phyloP scores from a whole-genome alignment of 2,329 filamentous ascomycete genomes.

The Diaporthe humulicola region DNA sequence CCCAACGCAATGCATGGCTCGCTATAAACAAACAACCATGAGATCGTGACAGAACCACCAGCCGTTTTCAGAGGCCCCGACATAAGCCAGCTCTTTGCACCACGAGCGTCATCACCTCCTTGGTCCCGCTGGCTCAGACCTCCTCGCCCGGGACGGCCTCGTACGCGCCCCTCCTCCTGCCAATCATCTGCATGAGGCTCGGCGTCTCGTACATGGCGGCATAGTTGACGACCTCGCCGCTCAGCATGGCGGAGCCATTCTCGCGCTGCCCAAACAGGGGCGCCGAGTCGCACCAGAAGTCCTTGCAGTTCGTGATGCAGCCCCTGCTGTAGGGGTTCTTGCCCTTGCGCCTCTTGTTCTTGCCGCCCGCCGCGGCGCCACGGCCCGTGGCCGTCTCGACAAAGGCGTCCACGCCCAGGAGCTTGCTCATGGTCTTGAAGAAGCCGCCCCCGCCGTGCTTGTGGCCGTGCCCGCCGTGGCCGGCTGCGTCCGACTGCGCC shows the following conservation, averaged over 20 bases:
- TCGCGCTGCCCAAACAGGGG: conserved; percentile 83
- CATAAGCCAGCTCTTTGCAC: too few species aligned
- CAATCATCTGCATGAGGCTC: conserved; percentile 70
- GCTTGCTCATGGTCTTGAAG: conserved; percentile 82
- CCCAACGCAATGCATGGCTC: conserved; percentile 36
- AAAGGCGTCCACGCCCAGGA: conserved; percentile 94
- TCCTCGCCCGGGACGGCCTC: conserved; percentile 73
- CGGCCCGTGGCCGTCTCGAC: conserved; percentile 91
- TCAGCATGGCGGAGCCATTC: conserved; percentile 81
- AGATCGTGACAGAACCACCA: conserved; percentile 3
- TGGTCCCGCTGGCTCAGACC: conserved; percentile 50
- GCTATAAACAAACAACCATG: conserved; percentile 34
- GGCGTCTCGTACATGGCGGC: conserved; percentile 91
- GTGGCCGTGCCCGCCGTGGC: conserved; percentile 54
- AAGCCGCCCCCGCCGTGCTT: conserved; percentile 69
- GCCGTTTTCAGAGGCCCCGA: not conserved
- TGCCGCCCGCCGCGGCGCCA: conserved; percentile 70
- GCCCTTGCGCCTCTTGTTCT: conserved; percentile 67
- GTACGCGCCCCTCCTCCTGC: conserved; percentile 64
- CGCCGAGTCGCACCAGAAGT: conserved; percentile 95
- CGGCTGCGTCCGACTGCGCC: conserved; percentile 57
- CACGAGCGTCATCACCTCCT: not conserved
- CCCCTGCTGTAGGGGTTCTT: conserved; percentile 90
- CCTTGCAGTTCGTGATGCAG: conserved; percentile 88
- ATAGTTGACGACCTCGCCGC: conserved; percentile 87